Evolutionary conservation across 805 yeast genomes (phyloP).

Genomic region (Schizosaccharomyces cryophilus): DNA sequence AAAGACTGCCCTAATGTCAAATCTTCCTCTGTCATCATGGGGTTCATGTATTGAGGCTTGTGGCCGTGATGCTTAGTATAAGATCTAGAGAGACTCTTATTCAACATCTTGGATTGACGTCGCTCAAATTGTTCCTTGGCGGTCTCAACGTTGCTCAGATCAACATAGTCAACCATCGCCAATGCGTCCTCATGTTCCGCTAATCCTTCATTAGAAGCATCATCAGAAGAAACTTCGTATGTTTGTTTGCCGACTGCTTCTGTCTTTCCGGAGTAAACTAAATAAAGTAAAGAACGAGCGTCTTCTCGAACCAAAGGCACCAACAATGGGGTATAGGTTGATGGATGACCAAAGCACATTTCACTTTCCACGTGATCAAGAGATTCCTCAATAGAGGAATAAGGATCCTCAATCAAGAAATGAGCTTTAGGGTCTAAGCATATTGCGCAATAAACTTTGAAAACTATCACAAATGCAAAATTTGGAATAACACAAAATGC

Average conservation of each 20-base stretch:
- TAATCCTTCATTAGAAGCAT: neutral
- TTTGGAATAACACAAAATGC: neutral
- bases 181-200: neutral
- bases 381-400: neutral
- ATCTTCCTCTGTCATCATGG: neutral
- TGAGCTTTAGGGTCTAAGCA: neutral
- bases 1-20: neutral
- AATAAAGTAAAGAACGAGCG: neutral
- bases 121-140: neutral
- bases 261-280: neutral
- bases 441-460: neutral
- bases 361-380: neutral
- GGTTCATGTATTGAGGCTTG: neutral
- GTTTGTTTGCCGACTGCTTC: neutral
- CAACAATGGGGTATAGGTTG: neutral
- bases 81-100: neutral
- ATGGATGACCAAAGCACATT: constrained; percentile 1
- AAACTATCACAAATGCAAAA: neutral
- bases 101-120: neutral
- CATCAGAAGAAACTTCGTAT: neutral
- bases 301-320: neutral
- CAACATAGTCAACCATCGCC: neutral
- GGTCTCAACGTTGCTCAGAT: neutral
- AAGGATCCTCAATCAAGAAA: neutral
- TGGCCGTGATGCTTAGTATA: neutral